phyloP scores from a whole-genome alignment of 805 yeast species.

The Spathaspora sp. region DNA sequence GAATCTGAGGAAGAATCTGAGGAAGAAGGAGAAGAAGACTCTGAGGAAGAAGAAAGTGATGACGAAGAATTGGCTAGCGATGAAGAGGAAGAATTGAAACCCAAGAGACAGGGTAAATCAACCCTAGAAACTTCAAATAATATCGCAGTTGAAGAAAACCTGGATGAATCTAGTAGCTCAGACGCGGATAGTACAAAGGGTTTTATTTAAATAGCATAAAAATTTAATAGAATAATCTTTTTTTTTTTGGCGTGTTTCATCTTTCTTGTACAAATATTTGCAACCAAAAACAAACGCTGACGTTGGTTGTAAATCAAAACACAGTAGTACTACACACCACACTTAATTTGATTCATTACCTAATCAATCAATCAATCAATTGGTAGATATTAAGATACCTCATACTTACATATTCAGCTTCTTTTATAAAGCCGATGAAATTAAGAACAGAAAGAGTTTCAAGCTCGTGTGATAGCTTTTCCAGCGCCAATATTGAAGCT shows the following conservation, averaged over 20 bases:
- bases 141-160: background rate
- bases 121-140: background rate
- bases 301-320: background rate
- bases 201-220: background rate
- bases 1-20: conserved; percentile 9
- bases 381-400: background rate
- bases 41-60: conserved; percentile 7
- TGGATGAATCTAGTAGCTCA: background rate
- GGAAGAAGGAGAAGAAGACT: no score
- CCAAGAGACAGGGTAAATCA: conserved; percentile 1
- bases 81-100: conserved; percentile 9
- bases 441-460: background rate
- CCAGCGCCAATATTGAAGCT: background rate
- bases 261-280: background rate
- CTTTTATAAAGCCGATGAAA: background rate
- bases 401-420: background rate
- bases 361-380: background rate
- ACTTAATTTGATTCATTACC: background rate
- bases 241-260: conserved; percentile 4
- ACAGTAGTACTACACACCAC: background rate
- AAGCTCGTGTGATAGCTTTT: conserved; percentile 3
- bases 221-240: conserved; percentile 1
- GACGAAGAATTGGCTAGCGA: conserved; percentile 9
- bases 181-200: conserved; percentile 3
- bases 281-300: background rate